Evolutionary conservation across 83 land plant species (phyloP), one percentile per base, ranked within the genome.

Genomic region (Picea engelmannii): DNA sequence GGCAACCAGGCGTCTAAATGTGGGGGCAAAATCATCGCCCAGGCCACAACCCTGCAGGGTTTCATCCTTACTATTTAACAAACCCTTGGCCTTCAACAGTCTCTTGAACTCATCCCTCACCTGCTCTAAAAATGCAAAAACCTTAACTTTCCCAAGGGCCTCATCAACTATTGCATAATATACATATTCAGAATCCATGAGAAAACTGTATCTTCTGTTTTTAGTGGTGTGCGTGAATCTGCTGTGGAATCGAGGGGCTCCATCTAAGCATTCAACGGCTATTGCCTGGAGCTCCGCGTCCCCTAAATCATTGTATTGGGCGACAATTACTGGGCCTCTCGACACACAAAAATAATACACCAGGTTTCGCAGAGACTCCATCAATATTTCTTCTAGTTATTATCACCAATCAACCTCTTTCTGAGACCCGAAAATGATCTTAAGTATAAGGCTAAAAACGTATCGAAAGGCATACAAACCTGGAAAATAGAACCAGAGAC

Each of bases 91-190:
- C 24, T 38, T 71, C 9, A 81, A 60, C 58, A 81, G 52, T 8
- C 42, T 71, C 60, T 68, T 68, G 52, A 81, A 81, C n/a, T 81
- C 82, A 55, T 81, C 79, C 75, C 63, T 49, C 40, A 81, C 78
- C 20, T 23, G 82, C 82, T 68, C 79, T 70, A 81, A 73, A 25
- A 81, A 81, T 6, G 27, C 18, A 24, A 71, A 70, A 7, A 38
- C 82, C 20, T 25, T 23, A 23, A 21, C 60, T 75, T 70, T 71
- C 78, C 61, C 61, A 23, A 81, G 27, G 21, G 82, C 82, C 38
- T 81, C 82, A 20, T 81, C 31, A 27, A 81, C 82, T 23, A 73
- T 74, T 52, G 82, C 82, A 3, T 40, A 81, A 38, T 23, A 81
- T 62, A 76, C 74, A 60, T 71, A 74, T 2, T 23, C 31, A n/a